phyloP scores from a whole-genome alignment of 805 yeast genomes.

The Ogataea nonfermentans region DNA sequence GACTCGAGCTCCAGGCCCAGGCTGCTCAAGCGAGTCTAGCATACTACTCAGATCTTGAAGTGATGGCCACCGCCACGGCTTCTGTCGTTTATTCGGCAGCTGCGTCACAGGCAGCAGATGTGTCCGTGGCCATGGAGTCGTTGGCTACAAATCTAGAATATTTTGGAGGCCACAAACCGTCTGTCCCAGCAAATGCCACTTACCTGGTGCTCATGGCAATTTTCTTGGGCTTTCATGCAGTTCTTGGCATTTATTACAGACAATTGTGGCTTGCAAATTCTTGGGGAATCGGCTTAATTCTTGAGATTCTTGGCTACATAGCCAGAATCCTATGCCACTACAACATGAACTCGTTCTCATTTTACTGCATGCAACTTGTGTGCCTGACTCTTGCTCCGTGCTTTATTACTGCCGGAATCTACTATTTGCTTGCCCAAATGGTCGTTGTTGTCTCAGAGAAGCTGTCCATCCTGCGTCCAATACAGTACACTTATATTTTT shows the following conservation, averaged over 20 bases:
- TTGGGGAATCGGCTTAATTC: slow-evolving; percentile 50
- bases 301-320: slow-evolving; percentile 68
- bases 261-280: slow-evolving; percentile 69
- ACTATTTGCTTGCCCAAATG: slow-evolving; percentile 66
- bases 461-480: slow-evolving; percentile 53
- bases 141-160: slow-evolving; percentile 18
- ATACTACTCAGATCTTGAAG: slow-evolving; percentile 23
- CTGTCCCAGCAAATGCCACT: slow-evolving; percentile 54
- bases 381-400: slow-evolving; percentile 79
- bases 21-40: slow-evolving; percentile 24
- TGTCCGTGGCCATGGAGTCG: slow-evolving; percentile 21
- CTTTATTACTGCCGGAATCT: slow-evolving; percentile 81
- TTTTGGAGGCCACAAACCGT: slow-evolving; percentile 48
- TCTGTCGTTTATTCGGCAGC: slow-evolving; percentile 11
- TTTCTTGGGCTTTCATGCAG: slow-evolving; percentile 41
- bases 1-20: slow-evolving; percentile 1
- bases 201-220: slow-evolving; percentile 56
- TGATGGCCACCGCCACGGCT: slow-evolving; percentile 28
- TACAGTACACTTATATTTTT: slow-evolving; percentile 62
- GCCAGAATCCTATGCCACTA: slow-evolving; percentile 52
- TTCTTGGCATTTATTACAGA: slow-evolving; percentile 42
- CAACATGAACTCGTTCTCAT: slow-evolving; percentile 34
- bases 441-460: slow-evolving; percentile 58
- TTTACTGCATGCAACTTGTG: slow-evolving; percentile 62
- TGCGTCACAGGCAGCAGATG: slow-evolving; percentile 24